phyloP scores from a whole-genome alignment of 2,329 filamentous ascomycete genomes.

The Arthrinium phaeospermum region DNA sequence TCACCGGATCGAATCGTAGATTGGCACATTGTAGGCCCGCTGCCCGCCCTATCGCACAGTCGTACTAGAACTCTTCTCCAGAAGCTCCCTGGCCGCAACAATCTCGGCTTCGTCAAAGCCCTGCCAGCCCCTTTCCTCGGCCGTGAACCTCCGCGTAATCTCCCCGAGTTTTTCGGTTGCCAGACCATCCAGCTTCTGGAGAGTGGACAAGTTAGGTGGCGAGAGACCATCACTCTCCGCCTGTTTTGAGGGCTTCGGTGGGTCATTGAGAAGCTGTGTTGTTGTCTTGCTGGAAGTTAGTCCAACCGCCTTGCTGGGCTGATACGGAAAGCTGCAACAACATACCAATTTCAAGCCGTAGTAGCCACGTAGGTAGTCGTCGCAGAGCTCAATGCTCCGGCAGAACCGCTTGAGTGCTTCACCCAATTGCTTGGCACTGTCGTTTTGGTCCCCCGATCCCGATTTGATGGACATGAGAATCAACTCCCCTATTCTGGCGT shows the following conservation, averaged over 20 bases:
- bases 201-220: slow-evolving; percentile 61
- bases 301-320: slow-evolving; percentile 4
- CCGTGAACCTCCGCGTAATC: slow-evolving; percentile 70
- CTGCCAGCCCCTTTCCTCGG: slow-evolving; percentile 69
- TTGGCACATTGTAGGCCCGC: slow-evolving; percentile 2
- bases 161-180: slow-evolving; percentile 78
- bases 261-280: slow-evolving; percentile 53
- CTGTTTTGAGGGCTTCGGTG: slow-evolving; percentile 50
- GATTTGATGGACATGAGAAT: slow-evolving; percentile 71
- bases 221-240: slow-evolving; percentile 55
- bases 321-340: slow-evolving; percentile 7
- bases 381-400: slow-evolving; percentile 90
- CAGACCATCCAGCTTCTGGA: slow-evolving; percentile 72
- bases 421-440: slow-evolving; percentile 60
- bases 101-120: slow-evolving; percentile 77
- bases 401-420: slow-evolving; percentile 86
- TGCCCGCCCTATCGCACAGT: slow-evolving; percentile 31
- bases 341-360: slow-evolving; percentile 86
- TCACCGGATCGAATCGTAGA: slow-evolving; percentile 16
- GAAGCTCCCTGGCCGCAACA: slow-evolving; percentile 70
- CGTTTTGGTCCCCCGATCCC: slow-evolving; percentile 41
- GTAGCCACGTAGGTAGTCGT: slow-evolving; percentile 89
- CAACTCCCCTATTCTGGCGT: slow-evolving; percentile 85
- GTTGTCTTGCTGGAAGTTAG: slow-evolving; percentile 50
- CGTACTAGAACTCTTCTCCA: slow-evolving; percentile 58